Evolutionary conservation across 2,329 filamentous ascomycete species (phyloP), one percentile per base, ranked within the genome.

Genomic region (Leptodontidium sp.): DNA sequence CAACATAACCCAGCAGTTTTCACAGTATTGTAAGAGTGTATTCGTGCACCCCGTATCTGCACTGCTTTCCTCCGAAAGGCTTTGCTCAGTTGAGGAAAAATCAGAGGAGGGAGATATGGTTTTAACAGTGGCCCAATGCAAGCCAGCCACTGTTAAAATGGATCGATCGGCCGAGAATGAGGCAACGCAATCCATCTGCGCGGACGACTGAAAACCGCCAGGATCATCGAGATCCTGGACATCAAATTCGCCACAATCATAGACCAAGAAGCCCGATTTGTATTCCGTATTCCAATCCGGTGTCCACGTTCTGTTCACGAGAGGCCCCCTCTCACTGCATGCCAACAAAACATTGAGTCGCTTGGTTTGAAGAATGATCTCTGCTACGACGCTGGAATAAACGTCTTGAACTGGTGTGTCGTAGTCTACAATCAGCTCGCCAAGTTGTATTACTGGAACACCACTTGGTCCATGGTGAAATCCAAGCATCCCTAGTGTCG

Each of bases 361-460:
- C 49, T 53, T 59, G 11, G 24, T 53, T n/a, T 15, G n/a, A 1
- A 43, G 7, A 17, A 69, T 32, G 11, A 69, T 12, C 11, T 40
- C 38, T 7, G 29, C 14, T 24, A 66, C 59, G 1, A 66, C 26
- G 24, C 64, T 63, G 1, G 64, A n/a, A 21, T 58, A 69, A 2
- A 66, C 59, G 47, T 66, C 64, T 43, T 66, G 29, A 9, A 69
- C 64, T 9, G 64, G 11, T 2, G 49, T 38, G 4, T 8, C 50
- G 43, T 66, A 69, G 43, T 69, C 63, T 1, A 69, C 45, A 15
- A 64, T 47, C 11, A 66, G 45, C 2, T 21, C n/a, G 17, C 21
- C n/a, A 3, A 24, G 11, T 5, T 21, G 47, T 8, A 24, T 2
- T 3, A 7, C 9, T 50, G 47, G 47, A 1, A 11, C 2, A 11